These are phyloP conservation scores for Lachnellula suecica DNA, from an alignment of 2,329 filamentous ascomycete species.

Conservation along the genomic window DNA sequence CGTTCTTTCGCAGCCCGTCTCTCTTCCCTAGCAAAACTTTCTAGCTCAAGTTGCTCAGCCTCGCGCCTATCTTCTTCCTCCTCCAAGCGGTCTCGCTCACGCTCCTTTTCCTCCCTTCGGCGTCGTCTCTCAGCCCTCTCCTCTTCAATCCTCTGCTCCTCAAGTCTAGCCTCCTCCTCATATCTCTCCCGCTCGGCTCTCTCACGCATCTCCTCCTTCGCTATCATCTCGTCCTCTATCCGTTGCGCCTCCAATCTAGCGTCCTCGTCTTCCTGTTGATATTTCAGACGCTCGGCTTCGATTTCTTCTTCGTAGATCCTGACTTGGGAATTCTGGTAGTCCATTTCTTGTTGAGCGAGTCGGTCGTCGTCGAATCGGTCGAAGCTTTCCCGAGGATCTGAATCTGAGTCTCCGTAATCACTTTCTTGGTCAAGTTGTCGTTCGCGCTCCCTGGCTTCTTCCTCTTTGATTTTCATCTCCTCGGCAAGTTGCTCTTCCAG, in stretches of 20 bases:
- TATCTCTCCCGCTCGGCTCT: background rate
- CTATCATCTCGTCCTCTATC: background rate
- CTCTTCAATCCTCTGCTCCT: background rate
- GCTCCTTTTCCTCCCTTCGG: background rate
- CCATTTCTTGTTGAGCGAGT: background rate
- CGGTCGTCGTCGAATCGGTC: background rate
- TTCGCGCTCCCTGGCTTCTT: background rate
- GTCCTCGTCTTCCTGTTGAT: conserved; percentile 2
- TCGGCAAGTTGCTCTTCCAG: too few relatives aligned
- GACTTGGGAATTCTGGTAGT: background rate
- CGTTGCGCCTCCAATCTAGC: background rate
- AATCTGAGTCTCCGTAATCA: background rate
- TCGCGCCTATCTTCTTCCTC: too few relatives aligned
- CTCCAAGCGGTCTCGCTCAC: too few relatives aligned
- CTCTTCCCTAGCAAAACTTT: too few relatives aligned
- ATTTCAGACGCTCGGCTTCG: background rate
- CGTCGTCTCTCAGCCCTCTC: background rate
- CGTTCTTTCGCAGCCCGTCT: too few relatives aligned
- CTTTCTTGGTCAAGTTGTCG: background rate
- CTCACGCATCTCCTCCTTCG: background rate
- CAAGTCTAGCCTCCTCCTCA: background rate
- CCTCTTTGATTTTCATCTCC: background rate
- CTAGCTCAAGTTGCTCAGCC: too few relatives aligned
- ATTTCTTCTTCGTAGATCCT: background rate
- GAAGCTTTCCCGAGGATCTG: background rate